Conservation (phyloP, 2,329 filamentous ascomycete species). For the Dactylonectria macrodidyma region DNA sequence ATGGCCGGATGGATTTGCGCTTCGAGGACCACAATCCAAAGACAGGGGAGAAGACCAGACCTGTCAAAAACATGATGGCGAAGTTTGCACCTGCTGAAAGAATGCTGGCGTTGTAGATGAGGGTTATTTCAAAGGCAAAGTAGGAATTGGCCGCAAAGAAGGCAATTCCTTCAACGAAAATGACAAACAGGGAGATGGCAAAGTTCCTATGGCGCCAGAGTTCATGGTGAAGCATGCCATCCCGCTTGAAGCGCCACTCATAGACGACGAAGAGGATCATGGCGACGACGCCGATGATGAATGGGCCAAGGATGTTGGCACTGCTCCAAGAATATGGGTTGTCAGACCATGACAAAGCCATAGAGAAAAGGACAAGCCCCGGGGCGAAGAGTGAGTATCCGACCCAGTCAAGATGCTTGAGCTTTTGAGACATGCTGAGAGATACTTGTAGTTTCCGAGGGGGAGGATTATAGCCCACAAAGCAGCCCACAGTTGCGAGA, state of each 20-base stretch:
- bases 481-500: background rate
- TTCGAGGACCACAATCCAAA: conserved; percentile 5
- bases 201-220: conserved; percentile 16
- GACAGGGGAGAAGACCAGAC: background rate
- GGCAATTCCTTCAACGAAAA: conserved; percentile 20
- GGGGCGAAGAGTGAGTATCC: conserved; percentile 1
- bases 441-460: background rate
- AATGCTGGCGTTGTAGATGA: background rate
- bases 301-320: conserved; percentile 2
- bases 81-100: conserved; percentile 1
- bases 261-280: conserved; percentile 11
- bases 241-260: conserved; percentile 15
- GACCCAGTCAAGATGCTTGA: conserved; percentile 3
- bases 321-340: conserved; percentile 7
- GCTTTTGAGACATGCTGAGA: conserved; percentile 1
- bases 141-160: conserved; percentile 11
- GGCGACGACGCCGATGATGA: conserved; percentile 1
- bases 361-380: background rate
- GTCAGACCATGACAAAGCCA: conserved; percentile 8
- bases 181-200: conserved; percentile 9
- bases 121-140: background rate
- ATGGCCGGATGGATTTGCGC: background rate
- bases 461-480: background rate
- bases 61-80: conserved; percentile 1
- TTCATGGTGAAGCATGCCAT: conserved; percentile 20